phyloP scores from a whole-genome alignment of 306 rosid genomes.

The Albizia julibrissin region DNA sequence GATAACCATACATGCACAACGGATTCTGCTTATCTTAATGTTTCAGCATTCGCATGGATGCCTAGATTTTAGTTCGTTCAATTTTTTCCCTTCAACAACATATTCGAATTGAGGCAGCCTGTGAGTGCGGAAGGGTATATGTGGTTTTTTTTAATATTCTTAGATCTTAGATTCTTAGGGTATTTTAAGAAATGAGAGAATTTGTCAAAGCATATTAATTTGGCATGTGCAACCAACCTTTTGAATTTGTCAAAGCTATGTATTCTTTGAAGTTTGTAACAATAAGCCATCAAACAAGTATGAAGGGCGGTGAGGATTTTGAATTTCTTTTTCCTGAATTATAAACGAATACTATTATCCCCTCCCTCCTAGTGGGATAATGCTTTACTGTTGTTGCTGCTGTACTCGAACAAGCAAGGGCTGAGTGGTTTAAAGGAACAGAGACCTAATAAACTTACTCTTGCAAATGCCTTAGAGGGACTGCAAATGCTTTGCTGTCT shows the following conservation, averaged over 20 bases:
- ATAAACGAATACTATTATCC: background rate
- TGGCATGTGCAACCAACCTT: background rate
- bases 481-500: background rate
- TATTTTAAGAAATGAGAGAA: background rate
- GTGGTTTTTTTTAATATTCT: background rate
- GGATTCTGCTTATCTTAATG: background rate
- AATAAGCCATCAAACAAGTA: background rate
- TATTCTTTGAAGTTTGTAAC: background rate
- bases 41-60: background rate
- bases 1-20: too few species aligned
- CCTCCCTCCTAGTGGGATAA: too few species aligned
- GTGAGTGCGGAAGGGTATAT: constrained; percentile 5
- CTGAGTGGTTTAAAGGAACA: background rate
- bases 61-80: background rate
- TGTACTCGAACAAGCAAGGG: background rate
- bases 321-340: background rate
- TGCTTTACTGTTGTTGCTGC: too few species aligned
- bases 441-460: background rate
- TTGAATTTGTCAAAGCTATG: background rate
- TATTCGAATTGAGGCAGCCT: background rate
- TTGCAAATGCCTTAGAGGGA: background rate
- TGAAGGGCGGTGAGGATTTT: background rate
- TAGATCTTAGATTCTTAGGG: background rate
- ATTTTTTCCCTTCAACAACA: constrained; percentile 7
- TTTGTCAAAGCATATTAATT: background rate